Conservation (phyloP, 495 filamentous ascomycete species). For the Aspergillus sclerotiicarbonarius region DNA sequence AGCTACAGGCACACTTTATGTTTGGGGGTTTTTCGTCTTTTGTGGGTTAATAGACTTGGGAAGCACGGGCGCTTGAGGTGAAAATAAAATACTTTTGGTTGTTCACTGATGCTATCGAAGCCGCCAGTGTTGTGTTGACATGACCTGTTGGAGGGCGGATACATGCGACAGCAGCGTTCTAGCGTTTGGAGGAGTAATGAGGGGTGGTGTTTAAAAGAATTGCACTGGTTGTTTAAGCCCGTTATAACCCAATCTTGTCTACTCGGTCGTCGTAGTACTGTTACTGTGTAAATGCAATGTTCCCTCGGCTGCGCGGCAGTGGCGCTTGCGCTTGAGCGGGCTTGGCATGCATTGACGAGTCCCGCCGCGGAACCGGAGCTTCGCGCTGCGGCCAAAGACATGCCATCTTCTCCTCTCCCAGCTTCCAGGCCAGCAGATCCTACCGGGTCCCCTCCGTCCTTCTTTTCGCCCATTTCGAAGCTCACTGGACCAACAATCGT, state of each 20-base stretch:
- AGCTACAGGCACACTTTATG: conserved; percentile 1
- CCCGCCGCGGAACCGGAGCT: not conserved
- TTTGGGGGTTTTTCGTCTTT: conserved; percentile 5
- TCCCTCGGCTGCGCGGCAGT: conserved; percentile 4
- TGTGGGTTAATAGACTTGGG: conserved; percentile 16
- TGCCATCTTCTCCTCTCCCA: not conserved
- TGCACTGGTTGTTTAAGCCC: not conserved
- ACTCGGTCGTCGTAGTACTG: not conserved
- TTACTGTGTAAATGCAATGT: not conserved
- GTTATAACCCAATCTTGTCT: too few relatives aligned
- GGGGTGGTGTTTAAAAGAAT: conserved; percentile 2
- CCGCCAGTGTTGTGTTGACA: not conserved
- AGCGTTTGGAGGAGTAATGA: not conserved
- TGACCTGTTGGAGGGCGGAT: not conserved
- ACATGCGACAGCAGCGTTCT: conserved; percentile 1
- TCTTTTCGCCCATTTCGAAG: not conserved
- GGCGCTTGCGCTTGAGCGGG: conserved; percentile 6
- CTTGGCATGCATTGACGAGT: conserved; percentile 5
- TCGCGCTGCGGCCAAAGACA: not conserved
- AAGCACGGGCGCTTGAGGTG: conserved; percentile 22
- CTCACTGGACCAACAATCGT: not conserved
- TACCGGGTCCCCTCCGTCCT: not conserved
- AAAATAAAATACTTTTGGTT: not conserved
- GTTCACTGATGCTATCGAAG: not conserved
- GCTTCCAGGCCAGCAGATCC: not conserved